A percentile compares a stretch with the other conserved stretches of the same genome.
These are phyloP conservation scores for Kandelia obovata DNA, from an alignment of 345 rosid genomes.

Conservation along the genomic window DNA sequence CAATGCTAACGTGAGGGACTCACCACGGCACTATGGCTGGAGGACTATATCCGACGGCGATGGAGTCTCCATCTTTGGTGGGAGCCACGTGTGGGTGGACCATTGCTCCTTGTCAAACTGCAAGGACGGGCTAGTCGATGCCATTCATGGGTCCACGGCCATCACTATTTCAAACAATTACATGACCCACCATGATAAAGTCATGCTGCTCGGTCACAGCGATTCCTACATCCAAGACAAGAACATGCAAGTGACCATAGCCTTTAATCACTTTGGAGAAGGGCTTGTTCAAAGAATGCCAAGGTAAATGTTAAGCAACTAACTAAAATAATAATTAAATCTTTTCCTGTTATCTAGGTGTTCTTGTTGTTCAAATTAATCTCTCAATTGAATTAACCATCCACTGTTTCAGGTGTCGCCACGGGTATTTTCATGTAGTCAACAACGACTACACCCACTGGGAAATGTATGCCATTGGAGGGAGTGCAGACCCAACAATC, in stretches of 20 bases:
- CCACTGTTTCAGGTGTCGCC: slow-evolving; percentile 23
- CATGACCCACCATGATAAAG: slow-evolving; percentile 33
- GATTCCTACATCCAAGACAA: slow-evolving; percentile 26
- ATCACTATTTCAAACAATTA: slow-evolving; percentile 33
- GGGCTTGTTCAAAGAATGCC: slow-evolving; percentile 34
- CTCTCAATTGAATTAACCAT: not conserved
- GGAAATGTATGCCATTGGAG: slow-evolving; percentile 37
- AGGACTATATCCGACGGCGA: slow-evolving; percentile 31
- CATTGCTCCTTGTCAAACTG: slow-evolving; percentile 27
- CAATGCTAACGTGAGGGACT: slow-evolving; percentile 31
- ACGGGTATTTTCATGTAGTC: slow-evolving; percentile 32
- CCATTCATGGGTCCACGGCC: slow-evolving; percentile 30
- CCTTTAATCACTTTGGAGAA: slow-evolving; percentile 33
- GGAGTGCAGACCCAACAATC: slow-evolving; percentile 28
- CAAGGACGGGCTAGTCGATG: slow-evolving; percentile 23
- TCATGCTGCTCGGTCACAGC: slow-evolving; percentile 29
- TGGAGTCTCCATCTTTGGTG: slow-evolving; percentile 31
- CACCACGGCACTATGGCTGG: slow-evolving; percentile 32
- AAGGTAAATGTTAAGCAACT: slow-evolving; percentile 5
- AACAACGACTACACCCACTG: slow-evolving; percentile 33
- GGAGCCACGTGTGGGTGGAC: slow-evolving; percentile 28
- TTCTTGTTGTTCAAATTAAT: not conserved
- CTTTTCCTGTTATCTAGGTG: not conserved
- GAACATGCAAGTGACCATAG: slow-evolving; percentile 33
- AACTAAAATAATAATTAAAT: no score